Conservation (phyloP, 495 filamentous ascomycete genomes). For the Xylaria grammica region DNA sequence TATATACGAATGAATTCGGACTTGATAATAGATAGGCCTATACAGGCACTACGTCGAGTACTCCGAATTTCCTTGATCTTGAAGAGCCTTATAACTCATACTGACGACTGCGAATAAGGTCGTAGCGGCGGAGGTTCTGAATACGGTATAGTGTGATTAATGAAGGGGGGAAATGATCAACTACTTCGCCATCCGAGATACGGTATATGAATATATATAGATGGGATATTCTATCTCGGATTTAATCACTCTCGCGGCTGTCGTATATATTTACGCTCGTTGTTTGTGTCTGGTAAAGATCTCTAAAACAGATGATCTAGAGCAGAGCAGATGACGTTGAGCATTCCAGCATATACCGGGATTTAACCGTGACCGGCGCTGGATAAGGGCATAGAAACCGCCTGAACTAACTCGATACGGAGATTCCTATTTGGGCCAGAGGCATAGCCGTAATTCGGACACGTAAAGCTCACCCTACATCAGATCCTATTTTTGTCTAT, state of each 20-base stretch:
- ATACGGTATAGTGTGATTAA: conserved; percentile 1
- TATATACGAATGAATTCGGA: no score
- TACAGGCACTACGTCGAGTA: no score
- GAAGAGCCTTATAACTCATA: no score
- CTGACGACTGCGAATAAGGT: no score
- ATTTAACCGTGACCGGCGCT: conserved; percentile 9
- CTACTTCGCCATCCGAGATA: neutral
- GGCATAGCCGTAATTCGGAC: conserved; percentile 1
- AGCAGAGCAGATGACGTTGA: neutral
- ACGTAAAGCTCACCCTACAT: neutral
- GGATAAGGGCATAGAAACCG: neutral
- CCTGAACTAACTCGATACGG: conserved; percentile 11
- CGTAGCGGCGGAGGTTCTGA: conserved; percentile 15
- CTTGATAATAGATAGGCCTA: no score
- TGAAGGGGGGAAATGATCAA: neutral
- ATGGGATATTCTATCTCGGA: no score
- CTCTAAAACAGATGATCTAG: neutral
- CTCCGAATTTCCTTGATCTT: neutral
- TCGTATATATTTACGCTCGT: no score
- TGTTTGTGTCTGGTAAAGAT: no score
- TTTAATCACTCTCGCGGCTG: no score
- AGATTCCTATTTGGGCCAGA: conserved; percentile 14
- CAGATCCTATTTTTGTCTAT: neutral
- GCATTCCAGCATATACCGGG: neutral
- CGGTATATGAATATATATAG: no score